Evolutionary conservation across 148 eudicot species (phyloP).

Genomic region (Nepenthes mirabilis): DNA sequence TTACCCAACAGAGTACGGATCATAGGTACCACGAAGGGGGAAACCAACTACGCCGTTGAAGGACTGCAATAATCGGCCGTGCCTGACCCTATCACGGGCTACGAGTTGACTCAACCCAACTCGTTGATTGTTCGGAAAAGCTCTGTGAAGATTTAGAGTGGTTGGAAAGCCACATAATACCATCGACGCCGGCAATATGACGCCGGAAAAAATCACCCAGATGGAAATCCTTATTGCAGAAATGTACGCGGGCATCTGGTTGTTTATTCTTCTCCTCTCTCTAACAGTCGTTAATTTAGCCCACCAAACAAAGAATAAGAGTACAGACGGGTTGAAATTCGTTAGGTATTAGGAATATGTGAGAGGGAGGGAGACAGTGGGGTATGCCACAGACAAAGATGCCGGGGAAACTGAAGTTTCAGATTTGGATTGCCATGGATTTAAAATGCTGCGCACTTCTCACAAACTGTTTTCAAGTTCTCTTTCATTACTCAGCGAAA

Average conservation of each 20-base stretch:
- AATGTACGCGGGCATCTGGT: slow-evolving; percentile 14
- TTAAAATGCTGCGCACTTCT: too few relatives aligned
- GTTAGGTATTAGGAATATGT: too few relatives aligned
- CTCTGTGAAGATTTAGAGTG: slow-evolving; percentile 48
- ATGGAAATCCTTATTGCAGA: slow-evolving; percentile 13
- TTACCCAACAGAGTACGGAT: slow-evolving; percentile 91
- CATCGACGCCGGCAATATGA: slow-evolving; percentile 13
- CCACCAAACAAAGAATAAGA: too few relatives aligned
- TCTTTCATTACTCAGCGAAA: too few relatives aligned
- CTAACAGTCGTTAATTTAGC: neutral
- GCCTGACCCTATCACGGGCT: slow-evolving; percentile 56
- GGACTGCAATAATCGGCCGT: slow-evolving; percentile 53
- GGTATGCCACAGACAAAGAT: too few relatives aligned
- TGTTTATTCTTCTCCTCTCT: neutral
- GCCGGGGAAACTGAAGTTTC: too few relatives aligned
- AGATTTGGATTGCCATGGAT: too few relatives aligned
- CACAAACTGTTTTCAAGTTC: too few relatives aligned
- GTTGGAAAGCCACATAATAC: slow-evolving; percentile 26
- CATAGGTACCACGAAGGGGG: slow-evolving; percentile 61
- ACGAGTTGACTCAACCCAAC: slow-evolving; percentile 72
- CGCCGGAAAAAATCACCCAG: slow-evolving; percentile 17
- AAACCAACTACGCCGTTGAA: slow-evolving; percentile 68
- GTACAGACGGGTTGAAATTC: too few relatives aligned
- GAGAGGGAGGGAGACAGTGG: too few relatives aligned
- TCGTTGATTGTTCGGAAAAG: slow-evolving; percentile 51